A percentile compares a stretch with the other conserved stretches of the same genome.
Conservation (phyloP, 2,329 filamentous ascomycete genomes). For the Magnaporthiopsis poae region DNA sequence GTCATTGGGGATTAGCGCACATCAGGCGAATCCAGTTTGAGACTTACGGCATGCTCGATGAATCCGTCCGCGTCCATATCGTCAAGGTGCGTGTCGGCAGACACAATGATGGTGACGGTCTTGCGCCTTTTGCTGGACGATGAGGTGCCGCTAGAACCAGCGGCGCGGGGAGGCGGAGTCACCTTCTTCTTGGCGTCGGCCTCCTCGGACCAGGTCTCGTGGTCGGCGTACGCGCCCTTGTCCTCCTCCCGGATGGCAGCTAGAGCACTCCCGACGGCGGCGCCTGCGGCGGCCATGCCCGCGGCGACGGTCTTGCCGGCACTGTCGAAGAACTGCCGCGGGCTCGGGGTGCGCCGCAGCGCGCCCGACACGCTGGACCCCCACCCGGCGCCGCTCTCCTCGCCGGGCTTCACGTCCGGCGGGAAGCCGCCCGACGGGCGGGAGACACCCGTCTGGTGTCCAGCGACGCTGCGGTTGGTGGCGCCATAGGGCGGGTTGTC, state of each 20-base stretch:
- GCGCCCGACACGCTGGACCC: constrained; percentile 71
- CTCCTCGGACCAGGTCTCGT: constrained; percentile 87
- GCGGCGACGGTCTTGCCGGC: constrained; percentile 74
- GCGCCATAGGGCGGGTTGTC: constrained; percentile 42
- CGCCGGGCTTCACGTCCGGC: constrained; percentile 27
- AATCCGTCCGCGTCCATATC: constrained; percentile 49
- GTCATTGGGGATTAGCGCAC: neutral
- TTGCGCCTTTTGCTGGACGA: constrained; percentile 47
- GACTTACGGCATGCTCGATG: constrained; percentile 72
- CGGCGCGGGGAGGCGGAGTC: constrained; percentile 20
- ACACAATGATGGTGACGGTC: constrained; percentile 81
- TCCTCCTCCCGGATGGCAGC: constrained; percentile 78
- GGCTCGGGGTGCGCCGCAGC: constrained; percentile 71
- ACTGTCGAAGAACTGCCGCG: constrained; percentile 77
- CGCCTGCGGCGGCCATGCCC: constrained; percentile 72
- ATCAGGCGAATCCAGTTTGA: neutral
- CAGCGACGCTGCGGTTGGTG: constrained; percentile 24
- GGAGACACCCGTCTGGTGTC: constrained; percentile 16
- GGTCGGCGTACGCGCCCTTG: constrained; percentile 68
- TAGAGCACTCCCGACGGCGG: constrained; percentile 71
- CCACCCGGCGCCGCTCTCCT: constrained; percentile 39
- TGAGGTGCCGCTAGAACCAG: neutral
- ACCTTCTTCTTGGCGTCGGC: constrained; percentile 54
- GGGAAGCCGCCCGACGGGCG: constrained; percentile 28
- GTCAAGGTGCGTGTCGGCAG: constrained; percentile 58